Evolutionary conservation across 805 yeast genomes (phyloP).

Genomic region (Metschnikowia vanudenii): DNA sequence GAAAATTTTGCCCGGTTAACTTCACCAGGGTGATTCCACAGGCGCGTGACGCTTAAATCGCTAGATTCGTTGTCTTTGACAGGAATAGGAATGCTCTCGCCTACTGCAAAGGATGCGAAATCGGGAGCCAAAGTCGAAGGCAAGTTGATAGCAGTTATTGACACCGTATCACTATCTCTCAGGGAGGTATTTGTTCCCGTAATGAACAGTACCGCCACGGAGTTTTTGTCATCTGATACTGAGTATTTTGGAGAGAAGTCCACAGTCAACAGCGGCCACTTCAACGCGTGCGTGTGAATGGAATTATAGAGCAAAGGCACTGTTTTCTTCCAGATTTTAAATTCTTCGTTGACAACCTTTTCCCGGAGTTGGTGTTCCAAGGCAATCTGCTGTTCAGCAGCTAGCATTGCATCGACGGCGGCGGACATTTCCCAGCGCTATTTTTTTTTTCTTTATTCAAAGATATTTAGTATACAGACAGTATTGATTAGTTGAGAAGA

Average conservation of each 20-base stretch:
- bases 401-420: slow-evolving; percentile 14
- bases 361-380: slow-evolving; percentile 54
- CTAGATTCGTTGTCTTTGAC: slow-evolving; percentile 25
- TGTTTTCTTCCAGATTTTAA: slow-evolving; percentile 77
- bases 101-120: slow-evolving; percentile 22
- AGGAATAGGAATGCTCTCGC: slow-evolving; percentile 22
- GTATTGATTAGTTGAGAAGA: slow-evolving; percentile 1
- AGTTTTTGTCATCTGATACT: slow-evolving; percentile 26
- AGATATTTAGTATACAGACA: neutral
- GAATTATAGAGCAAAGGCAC: slow-evolving; percentile 76
- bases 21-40: slow-evolving; percentile 66
- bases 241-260: slow-evolving; percentile 59
- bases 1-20: slow-evolving; percentile 61
- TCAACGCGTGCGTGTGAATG: slow-evolving; percentile 63
- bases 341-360: slow-evolving; percentile 72
- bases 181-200: slow-evolving; percentile 49
- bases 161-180: slow-evolving; percentile 43
- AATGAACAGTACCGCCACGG: slow-evolving; percentile 39
- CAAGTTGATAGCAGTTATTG: slow-evolving; percentile 42
- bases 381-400: slow-evolving; percentile 37
- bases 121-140: slow-evolving; percentile 51
- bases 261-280: slow-evolving; percentile 70
- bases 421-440: slow-evolving; percentile 3
- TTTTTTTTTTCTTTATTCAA: too few relatives aligned
- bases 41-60: slow-evolving; percentile 40